These are phyloP conservation scores for Geotrichum candidum DNA, from an alignment of 1,139 yeast species.

Conservation along the genomic window DNA sequence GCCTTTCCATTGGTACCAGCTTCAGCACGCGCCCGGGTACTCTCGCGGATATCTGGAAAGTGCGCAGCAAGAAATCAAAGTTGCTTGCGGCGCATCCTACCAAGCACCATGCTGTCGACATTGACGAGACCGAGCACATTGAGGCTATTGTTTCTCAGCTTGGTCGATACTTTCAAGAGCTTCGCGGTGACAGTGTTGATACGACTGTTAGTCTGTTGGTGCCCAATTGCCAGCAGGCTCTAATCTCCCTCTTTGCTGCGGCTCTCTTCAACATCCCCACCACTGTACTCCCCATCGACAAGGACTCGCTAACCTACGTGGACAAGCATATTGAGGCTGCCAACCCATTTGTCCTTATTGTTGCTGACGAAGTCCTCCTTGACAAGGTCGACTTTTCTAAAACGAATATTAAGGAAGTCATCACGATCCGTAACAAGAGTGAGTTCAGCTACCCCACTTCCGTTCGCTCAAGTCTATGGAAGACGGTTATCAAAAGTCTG, in stretches of 20 bases:
- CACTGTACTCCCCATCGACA: constrained; percentile 9
- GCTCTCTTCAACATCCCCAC: constrained; percentile 12
- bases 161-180: neutral
- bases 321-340: constrained; percentile 8
- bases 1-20: constrained; percentile 43
- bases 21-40: constrained; percentile 46
- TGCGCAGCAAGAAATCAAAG: constrained; percentile 20
- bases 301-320: neutral
- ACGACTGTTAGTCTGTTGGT: constrained; percentile 1
- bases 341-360: constrained; percentile 12
- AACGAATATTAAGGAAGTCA: neutral
- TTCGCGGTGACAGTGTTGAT: constrained; percentile 1
- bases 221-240: constrained; percentile 7
- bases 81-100: neutral
- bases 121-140: neutral
- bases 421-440: constrained; percentile 1
- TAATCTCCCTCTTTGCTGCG: constrained; percentile 7
- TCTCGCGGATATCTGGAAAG: constrained; percentile 51
- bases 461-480: constrained; percentile 3
- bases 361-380: constrained; percentile 4
- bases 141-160: neutral
- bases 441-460: neutral
- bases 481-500: neutral
- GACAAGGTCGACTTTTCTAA: constrained; percentile 2
- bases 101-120: neutral